phyloP scores from a whole-genome alignment of 768 basidiomycete genomes.

The Trametes maxima region DNA sequence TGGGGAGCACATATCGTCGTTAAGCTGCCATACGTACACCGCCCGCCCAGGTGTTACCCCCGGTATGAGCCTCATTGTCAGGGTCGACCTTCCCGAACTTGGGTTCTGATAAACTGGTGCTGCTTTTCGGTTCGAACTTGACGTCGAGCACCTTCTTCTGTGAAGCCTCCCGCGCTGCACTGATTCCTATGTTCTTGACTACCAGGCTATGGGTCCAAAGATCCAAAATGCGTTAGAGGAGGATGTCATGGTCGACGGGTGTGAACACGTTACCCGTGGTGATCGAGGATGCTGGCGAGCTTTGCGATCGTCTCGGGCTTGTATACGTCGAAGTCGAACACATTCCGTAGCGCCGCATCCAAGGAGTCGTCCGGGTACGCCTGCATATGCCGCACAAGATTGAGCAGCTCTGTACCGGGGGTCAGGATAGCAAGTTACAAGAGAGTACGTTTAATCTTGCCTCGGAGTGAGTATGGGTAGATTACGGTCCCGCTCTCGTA shows the following conservation, averaged over 20 bases:
- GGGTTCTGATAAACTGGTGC: slow-evolving; percentile 50
- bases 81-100: slow-evolving; percentile 66
- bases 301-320: slow-evolving; percentile 66
- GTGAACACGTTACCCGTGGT: slow-evolving; percentile 53
- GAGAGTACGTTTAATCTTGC: slow-evolving; percentile 34
- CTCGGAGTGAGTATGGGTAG: slow-evolving; percentile 72
- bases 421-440: background rate
- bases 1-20: background rate
- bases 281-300: slow-evolving; percentile 56
- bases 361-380: slow-evolving; percentile 60
- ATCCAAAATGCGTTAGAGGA: too few relatives aligned
- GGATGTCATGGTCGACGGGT: background rate
- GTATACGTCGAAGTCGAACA: slow-evolving; percentile 73
- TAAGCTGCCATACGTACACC: slow-evolving; percentile 44
- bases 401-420: slow-evolving; percentile 55
- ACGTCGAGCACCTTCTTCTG: slow-evolving; percentile 55
- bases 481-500: slow-evolving; percentile 59
- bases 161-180: slow-evolving; percentile 56
- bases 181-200: slow-evolving; percentile 56
- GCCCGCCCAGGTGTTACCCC: slow-evolving; percentile 67
- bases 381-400: slow-evolving; percentile 63
- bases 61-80: slow-evolving; percentile 54
- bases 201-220: slow-evolving; percentile 40
- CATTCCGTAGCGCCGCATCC: slow-evolving; percentile 60
- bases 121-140: slow-evolving; percentile 56